Evolutionary conservation across 208 protist species (phyloP), one percentile per base, ranked within the genome.

Genomic region (Jaenimonas drosophilae): DNA sequence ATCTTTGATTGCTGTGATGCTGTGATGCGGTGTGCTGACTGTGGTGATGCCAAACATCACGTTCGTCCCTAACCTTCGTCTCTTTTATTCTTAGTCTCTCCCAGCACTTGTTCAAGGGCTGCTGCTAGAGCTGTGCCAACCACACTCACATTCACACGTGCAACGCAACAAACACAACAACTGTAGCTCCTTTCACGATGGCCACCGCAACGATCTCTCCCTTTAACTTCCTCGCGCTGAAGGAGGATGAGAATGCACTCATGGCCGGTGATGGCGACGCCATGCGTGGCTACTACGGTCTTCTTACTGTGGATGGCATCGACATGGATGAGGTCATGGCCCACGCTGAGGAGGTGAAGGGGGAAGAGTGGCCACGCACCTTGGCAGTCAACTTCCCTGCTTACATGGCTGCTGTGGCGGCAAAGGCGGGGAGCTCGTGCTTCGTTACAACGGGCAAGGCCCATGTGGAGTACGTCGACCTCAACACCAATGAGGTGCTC

Each of bases 211-310:
- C 40, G 6, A 39, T 54, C 19, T 71, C 64, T 32, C 64, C 64
- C 5, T 71, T 71, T 30, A 48, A 40, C 23, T 71, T 66, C 36
- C 20, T 71, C 16, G 32, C 48, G 4, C 66, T 56, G 59, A 71
- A 71, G 37, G 64, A 64, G 30, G 64, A 71, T 27, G 58, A 58
- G 20, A 17, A 41, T 29, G 21, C 58, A 6, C 34, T 71, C 19
- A 53, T 65, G 16, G 55, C 45, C 4, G 50, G 38, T n/a, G 49
- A 56, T 4, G 19, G 4, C 19, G 34, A 60, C 50, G 41, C 49
- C 16, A 26, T 38, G 5, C 14, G 55, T 3, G 53, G 54, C 38
- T 62, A 71, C 50, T 43, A 60, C n/a, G 25, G 23, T 11, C 47
- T 64, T 11, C 30, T 71, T 24, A 29, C 27, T 11, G 42, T 66